These are phyloP conservation scores for Stygiomarasmius scandens DNA, from an alignment of 1,284 basidiomycete genomes.

Conservation along the genomic window DNA sequence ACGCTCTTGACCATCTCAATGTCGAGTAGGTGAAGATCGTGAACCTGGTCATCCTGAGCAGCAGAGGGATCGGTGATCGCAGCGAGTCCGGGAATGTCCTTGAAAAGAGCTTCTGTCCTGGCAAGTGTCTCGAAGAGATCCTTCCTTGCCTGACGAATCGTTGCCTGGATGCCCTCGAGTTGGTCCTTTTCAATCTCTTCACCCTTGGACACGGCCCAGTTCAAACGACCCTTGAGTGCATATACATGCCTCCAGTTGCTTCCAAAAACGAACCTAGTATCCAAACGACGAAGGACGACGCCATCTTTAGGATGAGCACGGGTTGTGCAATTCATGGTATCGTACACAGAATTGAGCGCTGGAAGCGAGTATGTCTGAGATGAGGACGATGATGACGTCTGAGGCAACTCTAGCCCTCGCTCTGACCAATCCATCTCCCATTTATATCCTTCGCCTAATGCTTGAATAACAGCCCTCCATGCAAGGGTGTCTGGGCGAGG, in stretches of 20 bases:
- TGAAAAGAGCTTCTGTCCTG: not conserved
- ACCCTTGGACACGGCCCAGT: not conserved
- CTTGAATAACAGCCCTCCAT: conserved; percentile 2
- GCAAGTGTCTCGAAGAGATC: not conserved
- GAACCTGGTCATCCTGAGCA: too few species aligned
- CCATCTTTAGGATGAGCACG: not conserved
- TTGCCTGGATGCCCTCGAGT: not conserved
- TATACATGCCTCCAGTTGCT: not conserved
- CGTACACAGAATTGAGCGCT: not conserved
- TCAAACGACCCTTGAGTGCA: not conserved
- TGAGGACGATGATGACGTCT: not conserved
- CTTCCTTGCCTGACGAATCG: not conserved
- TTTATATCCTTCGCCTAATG: not conserved
- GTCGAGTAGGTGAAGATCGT: not conserved
- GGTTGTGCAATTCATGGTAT: not conserved
- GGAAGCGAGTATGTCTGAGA: not conserved
- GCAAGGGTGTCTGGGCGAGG: conserved; percentile 8
- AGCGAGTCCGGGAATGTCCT: not conserved
- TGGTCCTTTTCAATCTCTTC: not conserved
- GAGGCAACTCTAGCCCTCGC: not conserved
- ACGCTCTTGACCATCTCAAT: conserved; percentile 3
- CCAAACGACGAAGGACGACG: not conserved
- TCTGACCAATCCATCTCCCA: not conserved
- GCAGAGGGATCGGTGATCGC: not conserved
- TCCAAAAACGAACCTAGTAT: not conserved